Conservation (phyloP, 2,329 filamentous ascomycete species). For the Huntiella bhutanensis region DNA sequence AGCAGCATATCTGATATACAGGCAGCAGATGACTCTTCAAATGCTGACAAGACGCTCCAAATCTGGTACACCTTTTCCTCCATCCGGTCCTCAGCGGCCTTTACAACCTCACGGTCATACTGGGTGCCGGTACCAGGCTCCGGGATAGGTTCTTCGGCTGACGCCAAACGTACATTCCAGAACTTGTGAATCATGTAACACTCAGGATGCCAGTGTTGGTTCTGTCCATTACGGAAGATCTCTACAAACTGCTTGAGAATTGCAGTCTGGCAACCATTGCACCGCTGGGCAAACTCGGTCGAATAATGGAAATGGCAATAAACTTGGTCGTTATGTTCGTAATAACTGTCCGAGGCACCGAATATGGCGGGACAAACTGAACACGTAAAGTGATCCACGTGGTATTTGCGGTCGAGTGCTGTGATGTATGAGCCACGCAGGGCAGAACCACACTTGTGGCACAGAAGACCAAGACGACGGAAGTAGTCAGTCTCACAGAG, state of each 20-base stretch:
- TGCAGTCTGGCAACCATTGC: constrained; percentile 89
- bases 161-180: constrained; percentile 74
- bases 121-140: constrained; percentile 15
- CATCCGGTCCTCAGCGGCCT: constrained; percentile 77
- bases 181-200: constrained; percentile 99
- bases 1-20: constrained; percentile 98
- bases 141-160: constrained; percentile 8
- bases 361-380: constrained; percentile 96
- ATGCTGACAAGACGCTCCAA: constrained; percentile 92
- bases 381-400: constrained; percentile 97
- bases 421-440: constrained; percentile 96
- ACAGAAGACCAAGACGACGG: constrained; percentile 72
- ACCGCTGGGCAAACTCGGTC: constrained; percentile 87
- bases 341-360: constrained; percentile 94
- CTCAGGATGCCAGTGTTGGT: constrained; percentile 98
- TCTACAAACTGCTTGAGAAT: constrained; percentile 99
- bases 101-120: constrained; percentile 48
- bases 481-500: constrained; percentile 98
- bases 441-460: constrained; percentile 79
- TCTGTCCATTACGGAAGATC: constrained; percentile 92
- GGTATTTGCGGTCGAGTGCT: constrained; percentile 91
- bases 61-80: constrained; percentile 96
- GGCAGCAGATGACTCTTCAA: constrained; percentile 91
- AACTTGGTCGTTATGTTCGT: constrained; percentile 89
- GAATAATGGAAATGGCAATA: constrained; percentile 99